A percentile compares a stretch with the other conserved stretches of the same genome.
phyloP scores from a whole-genome alignment of 2,329 filamentous ascomycete species.

The Colletotrichum higginsianum region DNA sequence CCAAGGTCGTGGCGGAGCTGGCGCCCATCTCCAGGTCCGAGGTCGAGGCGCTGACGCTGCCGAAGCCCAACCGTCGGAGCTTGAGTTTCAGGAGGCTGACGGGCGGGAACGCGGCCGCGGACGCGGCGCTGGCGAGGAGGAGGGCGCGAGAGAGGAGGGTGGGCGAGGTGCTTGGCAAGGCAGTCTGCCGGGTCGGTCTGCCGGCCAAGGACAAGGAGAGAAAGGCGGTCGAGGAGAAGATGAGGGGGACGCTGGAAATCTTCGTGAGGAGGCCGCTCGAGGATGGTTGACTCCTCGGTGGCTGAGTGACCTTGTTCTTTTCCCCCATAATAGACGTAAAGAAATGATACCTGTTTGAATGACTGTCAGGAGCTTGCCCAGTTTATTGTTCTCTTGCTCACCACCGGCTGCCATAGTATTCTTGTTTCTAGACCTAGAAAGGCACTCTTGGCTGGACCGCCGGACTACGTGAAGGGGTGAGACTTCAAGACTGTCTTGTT shows the following conservation, averaged over 20 bases:
- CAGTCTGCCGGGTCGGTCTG: constrained; percentile 69
- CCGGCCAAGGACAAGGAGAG: constrained; percentile 66
- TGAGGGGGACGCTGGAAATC: constrained; percentile 77
- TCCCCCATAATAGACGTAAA: neutral
- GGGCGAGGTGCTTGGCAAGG: constrained; percentile 75
- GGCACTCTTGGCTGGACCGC: too few species aligned
- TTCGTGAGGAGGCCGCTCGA: constrained; percentile 62
- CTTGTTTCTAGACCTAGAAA: too few species aligned
- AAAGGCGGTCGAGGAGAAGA: constrained; percentile 73
- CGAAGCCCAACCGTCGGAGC: constrained; percentile 54
- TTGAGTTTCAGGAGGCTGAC: constrained; percentile 60
- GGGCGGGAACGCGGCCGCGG: constrained; percentile 45
- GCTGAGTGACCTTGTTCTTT: neutral
- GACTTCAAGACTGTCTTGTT: too few species aligned
- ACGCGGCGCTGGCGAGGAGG: constrained; percentile 61
- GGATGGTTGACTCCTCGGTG: constrained; percentile 15
- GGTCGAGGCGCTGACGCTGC: constrained; percentile 51
- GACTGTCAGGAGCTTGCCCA: too few species aligned
- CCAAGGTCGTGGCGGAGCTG: constrained; percentile 66
- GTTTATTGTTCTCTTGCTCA: too few species aligned
- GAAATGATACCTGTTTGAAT: constrained; percentile 11
- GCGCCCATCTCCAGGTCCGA: constrained; percentile 57
- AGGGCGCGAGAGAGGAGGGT: constrained; percentile 73
- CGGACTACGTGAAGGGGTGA: too few species aligned
- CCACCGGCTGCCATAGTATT: too few species aligned